Evolutionary conservation across 306 rosid genomes (phyloP), one percentile per base, ranked within the genome.

Genomic region (Cajanus cajan): DNA sequence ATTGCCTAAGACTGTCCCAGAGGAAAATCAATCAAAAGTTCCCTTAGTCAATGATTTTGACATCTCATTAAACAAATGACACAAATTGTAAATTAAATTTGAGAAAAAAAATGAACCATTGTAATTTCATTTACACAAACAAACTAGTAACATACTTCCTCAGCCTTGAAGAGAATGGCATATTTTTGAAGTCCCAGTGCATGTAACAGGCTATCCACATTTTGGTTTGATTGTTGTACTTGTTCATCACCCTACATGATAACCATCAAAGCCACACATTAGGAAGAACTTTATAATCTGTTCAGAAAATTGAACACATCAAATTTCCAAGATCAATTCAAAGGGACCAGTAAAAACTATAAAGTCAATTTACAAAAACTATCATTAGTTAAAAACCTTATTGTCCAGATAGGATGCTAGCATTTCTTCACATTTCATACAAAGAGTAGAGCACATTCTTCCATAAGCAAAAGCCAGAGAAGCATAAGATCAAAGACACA

Each of bases 151-250:
- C 97, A 69, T 91, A 95, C 99, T 82, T 95, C 99, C 89, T 95
- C 99, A 21, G 93, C 99, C 83, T 95, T 95, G 79, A 95, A 95
- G 62, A 87, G 80, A 74, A 95, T 84, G 67, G 80, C 90, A 86
- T 93, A 95, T 88, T 95, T 95, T 86, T 88, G 90, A 79, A 95
- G 83, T 69, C 98, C 99, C 62, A 95, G 81, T 5, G 86, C 77
- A 54, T 90, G 93, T 77, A 95, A 83, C 84, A 95, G 81, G 70
- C 94, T 87, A 83, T 95, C 98, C 48, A 95, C 90, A 75, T 91
- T 91, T 89, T 90, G 89, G 43, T 63, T 89, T 18, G 89, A 81
- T 85, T 86, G 89, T 24, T 80, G 94, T 83, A 89, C 98, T 28
- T 80, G 94, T 83, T 89, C 97, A 18, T 84, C 90, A 50, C 80